A percentile compares a stretch with the other conserved stretches of the same genome.
These are phyloP conservation scores for Solanum virginianum DNA, from an alignment of 257 asterid species.

Conservation along the genomic window DNA sequence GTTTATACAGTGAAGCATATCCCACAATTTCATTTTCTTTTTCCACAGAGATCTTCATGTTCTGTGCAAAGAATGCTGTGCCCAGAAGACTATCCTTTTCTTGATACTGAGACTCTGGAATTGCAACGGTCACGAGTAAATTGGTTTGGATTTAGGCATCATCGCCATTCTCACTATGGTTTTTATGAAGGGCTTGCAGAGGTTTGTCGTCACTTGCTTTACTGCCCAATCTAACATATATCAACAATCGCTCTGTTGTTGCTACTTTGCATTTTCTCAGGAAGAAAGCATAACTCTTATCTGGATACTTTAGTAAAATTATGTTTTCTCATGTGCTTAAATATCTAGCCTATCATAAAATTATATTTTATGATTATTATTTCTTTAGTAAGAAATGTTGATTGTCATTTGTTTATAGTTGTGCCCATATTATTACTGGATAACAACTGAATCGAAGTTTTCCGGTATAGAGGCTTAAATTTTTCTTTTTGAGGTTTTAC, in stretches of 20 bases:
- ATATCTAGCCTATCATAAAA: background rate
- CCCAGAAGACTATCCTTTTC: conserved; percentile 21
- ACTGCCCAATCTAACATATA: background rate
- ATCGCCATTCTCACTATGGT: conserved; percentile 19
- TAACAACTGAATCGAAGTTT: background rate
- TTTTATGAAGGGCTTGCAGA: conserved; percentile 26
- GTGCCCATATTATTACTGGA: background rate
- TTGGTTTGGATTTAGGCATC: conserved; percentile 15
- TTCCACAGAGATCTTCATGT: conserved; percentile 21
- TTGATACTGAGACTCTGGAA: conserved; percentile 17
- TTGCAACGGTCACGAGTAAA: conserved; percentile 14
- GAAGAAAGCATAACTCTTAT: background rate
- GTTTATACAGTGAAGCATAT: background rate
- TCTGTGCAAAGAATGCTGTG: conserved; percentile 21
- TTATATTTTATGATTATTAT: background rate
- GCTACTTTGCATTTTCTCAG: background rate
- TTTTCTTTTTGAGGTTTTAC: background rate
- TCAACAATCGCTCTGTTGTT: background rate
- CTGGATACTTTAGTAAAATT: background rate
- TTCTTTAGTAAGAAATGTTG: background rate
- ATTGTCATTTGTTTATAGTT: background rate
- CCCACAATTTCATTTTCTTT: background rate
- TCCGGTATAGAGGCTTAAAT: background rate
- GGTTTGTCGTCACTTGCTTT: conserved; percentile 7
- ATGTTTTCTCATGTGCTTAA: background rate